Conservation (phyloP, 1,139 yeast genomes). For the Sugiyamaella xylanicola region DNA sequence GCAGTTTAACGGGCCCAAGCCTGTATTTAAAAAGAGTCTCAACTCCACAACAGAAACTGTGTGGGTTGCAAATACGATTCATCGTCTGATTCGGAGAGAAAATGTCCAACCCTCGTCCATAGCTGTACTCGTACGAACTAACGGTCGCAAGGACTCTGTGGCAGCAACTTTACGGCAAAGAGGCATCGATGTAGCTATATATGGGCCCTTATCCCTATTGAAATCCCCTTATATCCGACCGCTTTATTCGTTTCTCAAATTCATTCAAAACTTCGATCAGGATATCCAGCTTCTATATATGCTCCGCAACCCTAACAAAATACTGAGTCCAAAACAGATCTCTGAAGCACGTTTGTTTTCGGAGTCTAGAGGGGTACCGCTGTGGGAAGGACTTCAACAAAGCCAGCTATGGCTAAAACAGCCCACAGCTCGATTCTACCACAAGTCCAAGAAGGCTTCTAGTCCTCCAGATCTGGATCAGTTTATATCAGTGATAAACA, state of each 20-base stretch:
- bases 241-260: slow-evolving; percentile 24
- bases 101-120: slow-evolving; percentile 26
- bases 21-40: slow-evolving; percentile 18
- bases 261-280: slow-evolving; percentile 19
- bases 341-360: slow-evolving; percentile 8
- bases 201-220: slow-evolving; percentile 22
- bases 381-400: slow-evolving; percentile 24
- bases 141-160: slow-evolving; percentile 19
- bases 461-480: slow-evolving; percentile 6
- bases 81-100: slow-evolving; percentile 15
- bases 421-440: not conserved
- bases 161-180: slow-evolving; percentile 18
- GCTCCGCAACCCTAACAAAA: slow-evolving; percentile 19
- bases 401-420: slow-evolving; percentile 17
- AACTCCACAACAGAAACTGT: slow-evolving; percentile 20
- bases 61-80: slow-evolving; percentile 27
- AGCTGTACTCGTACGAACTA: slow-evolving; percentile 29
- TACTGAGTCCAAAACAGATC: slow-evolving; percentile 21
- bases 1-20: slow-evolving; percentile 20
- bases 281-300: slow-evolving; percentile 21
- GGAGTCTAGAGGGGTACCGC: slow-evolving; percentile 1
- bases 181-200: slow-evolving; percentile 19
- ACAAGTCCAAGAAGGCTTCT: not conserved
- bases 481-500: slow-evolving; percentile 16
- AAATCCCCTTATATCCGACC: slow-evolving; percentile 21